Percentiles rank a stretch among this genome's conserved stretches.
Conservation (phyloP, 805 yeast species). For the Pichia pseudocactophila region DNA sequence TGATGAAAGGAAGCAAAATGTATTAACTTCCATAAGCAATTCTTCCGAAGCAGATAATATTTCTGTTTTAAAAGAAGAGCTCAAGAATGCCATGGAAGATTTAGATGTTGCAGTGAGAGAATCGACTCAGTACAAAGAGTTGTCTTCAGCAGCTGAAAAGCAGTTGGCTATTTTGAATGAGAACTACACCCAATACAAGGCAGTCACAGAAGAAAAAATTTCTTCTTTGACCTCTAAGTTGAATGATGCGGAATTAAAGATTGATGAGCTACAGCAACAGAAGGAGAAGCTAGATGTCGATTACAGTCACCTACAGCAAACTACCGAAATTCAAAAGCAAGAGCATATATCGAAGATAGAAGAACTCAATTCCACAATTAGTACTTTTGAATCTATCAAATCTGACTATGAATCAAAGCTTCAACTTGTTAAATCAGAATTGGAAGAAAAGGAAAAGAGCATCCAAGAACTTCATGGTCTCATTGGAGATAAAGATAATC, state of each 20-base stretch:
- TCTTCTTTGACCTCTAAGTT: constrained; percentile 7
- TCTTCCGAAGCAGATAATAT: constrained; percentile 18
- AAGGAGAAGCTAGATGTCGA: constrained; percentile 12
- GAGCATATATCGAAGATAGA: constrained; percentile 15
- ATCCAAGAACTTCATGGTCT: constrained; percentile 14
- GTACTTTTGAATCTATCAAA: constrained; percentile 20
- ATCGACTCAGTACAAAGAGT: constrained; percentile 49
- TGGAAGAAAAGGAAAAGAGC: constrained; percentile 20
- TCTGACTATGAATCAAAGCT: constrained; percentile 26
- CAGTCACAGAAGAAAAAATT: constrained; percentile 19
- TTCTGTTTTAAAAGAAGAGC: constrained; percentile 22
- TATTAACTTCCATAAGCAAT: constrained; percentile 20
- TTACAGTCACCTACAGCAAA: constrained; percentile 9
- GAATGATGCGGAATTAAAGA: constrained; percentile 11
- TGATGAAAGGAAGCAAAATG: constrained; percentile 22
- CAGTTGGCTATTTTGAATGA: constrained; percentile 47
- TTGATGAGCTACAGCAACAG: constrained; percentile 10
- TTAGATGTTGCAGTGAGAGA: constrained; percentile 49
- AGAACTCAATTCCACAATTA: constrained; percentile 19
- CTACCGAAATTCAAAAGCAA: constrained; percentile 9
- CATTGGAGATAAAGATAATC: constrained; percentile 19
- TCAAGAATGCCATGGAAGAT: constrained; percentile 39
- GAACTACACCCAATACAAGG: constrained; percentile 41
- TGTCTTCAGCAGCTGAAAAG: constrained; percentile 59
- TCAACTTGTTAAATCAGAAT: constrained; percentile 24